phyloP scores from a whole-genome alignment of 805 yeast genomes.

The Candida corydali region DNA sequence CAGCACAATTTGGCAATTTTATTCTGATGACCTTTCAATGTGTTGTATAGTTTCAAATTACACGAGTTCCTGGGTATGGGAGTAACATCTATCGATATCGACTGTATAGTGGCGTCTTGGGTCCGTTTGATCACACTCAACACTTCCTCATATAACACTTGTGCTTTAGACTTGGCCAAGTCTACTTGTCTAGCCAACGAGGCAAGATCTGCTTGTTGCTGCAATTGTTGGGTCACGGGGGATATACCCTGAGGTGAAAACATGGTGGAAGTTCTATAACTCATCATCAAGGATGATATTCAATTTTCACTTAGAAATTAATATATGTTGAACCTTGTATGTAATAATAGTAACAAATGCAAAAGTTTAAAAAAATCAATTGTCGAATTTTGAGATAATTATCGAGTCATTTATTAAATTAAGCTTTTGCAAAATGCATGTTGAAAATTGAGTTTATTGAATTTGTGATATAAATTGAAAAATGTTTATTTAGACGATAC shows the following conservation, averaged over 20 bases:
- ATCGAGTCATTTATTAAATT: not conserved
- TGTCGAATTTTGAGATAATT: not conserved
- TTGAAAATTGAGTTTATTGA: not conserved
- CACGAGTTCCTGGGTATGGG: slow-evolving; percentile 24
- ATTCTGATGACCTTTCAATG: slow-evolving; percentile 63
- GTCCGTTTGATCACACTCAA: slow-evolving; percentile 38
- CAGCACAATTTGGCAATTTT: slow-evolving; percentile 69
- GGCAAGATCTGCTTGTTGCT: slow-evolving; percentile 5
- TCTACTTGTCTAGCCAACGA: slow-evolving; percentile 12
- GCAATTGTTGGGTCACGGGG: slow-evolving; percentile 5
- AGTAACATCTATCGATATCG: slow-evolving; percentile 32
- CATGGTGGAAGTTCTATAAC: slow-evolving; percentile 1
- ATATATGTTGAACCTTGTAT: not conserved
- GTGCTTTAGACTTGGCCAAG: slow-evolving; percentile 42
- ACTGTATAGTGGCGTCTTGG: slow-evolving; percentile 43
- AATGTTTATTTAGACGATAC: not conserved
- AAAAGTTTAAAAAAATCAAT: not conserved
- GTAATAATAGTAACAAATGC: not conserved
- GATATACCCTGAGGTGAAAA: slow-evolving; percentile 1
- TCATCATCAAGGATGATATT: too few relatives aligned
- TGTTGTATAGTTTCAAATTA: slow-evolving; percentile 28
- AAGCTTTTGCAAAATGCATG: slow-evolving; percentile 1
- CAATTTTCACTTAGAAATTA: too few relatives aligned
- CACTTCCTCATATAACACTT: slow-evolving; percentile 46
- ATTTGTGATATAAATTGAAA: too few relatives aligned